Base-by-base conservation (phyloP, 2,329 filamentous ascomycete genomes). In the Scolecobasidium constrictum region DNA sequence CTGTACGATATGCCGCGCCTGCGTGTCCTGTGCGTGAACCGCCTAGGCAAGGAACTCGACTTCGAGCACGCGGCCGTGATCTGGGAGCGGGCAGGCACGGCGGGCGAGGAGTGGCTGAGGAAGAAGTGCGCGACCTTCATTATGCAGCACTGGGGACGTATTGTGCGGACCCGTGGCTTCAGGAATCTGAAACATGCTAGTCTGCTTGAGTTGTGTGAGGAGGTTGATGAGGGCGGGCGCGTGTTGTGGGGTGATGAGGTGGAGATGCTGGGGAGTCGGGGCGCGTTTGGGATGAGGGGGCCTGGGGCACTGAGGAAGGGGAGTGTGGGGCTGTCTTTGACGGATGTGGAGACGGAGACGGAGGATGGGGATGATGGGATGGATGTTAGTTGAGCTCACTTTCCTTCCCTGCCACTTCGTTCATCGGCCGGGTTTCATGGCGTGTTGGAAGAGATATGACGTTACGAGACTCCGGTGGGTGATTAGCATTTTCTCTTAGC, bases 1-100 rank as follows among this genome's bases (percentile, higher is more conserved):
- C 85, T 96, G 37, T 98, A 98, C 65, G 90, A 95, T 57, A 93
- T 98, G 67, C 88, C 88, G 1, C 86, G 92, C 51, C 77, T 98
- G 18, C 83, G 90, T 16, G 75, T 94, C 5, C 72, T 96, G 2
- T 95, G 90, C 58, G 84, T 96, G 43, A 90, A 94, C 57, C 78
- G 92, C 6, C 73, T 98, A 3, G 82, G 84, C 44, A 83, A 86
- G 48, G 92, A 98, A 57, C 75, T 98, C 3, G 90, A 96, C 57
- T 83, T 96, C 31, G 86, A 94, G 47, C 87, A 95, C 56, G 90
- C 90, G 3, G 94, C 92, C 49, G 82, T 93, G 52, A 88, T 94
- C 44, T 98, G 93, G 87, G 88, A 96, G 61, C 86, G 87, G 50
- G 87, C 92, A 2, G 83, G 82, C 5, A 78, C 90, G 12, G 90